Evolutionary conservation across 306 rosid species (phyloP).

Genomic region (Datisca glomerata): DNA sequence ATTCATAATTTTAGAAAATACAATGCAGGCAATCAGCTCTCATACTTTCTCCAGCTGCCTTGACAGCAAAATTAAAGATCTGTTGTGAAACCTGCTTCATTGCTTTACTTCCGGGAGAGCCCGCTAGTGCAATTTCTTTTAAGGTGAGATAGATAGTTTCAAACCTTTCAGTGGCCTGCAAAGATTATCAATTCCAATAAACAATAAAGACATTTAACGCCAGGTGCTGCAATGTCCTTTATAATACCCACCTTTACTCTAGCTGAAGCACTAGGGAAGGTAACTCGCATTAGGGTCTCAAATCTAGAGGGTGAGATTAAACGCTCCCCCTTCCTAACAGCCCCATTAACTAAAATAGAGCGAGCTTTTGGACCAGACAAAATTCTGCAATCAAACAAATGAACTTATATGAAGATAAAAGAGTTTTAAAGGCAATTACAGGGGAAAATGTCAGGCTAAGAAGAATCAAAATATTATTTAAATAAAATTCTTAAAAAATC

Average conservation of each 20-base stretch:
- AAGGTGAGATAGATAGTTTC: constrained; percentile 57
- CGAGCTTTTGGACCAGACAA: constrained; percentile 58
- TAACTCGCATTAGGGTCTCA: constrained; percentile 52
- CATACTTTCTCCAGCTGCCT: constrained; percentile 63
- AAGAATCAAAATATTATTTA: too few species aligned
- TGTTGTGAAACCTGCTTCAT: constrained; percentile 71
- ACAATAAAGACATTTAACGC: constrained; percentile 1
- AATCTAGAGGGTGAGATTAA: constrained; percentile 59
- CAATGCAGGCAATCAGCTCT: neutral
- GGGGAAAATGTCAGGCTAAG: too few species aligned
- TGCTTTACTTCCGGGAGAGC: constrained; percentile 67
- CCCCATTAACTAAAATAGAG: constrained; percentile 55
- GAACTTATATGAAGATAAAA: neutral
- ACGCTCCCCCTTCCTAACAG: constrained; percentile 79
- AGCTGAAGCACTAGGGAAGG: constrained; percentile 53
- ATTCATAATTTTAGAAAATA: neutral
- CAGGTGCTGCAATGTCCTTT: neutral
- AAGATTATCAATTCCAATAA: constrained; percentile 11
- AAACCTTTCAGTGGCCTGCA: constrained; percentile 83
- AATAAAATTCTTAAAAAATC: neutral
- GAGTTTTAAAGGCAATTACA: neutral
- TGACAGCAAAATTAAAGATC: constrained; percentile 44
- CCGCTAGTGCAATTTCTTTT: constrained; percentile 74
- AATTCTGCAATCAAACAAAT: constrained; percentile 36
- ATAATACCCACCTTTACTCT: constrained; percentile 50